Conservation (phyloP, 2,329 filamentous ascomycete species). For the Pseudofabraea citricarpa region DNA sequence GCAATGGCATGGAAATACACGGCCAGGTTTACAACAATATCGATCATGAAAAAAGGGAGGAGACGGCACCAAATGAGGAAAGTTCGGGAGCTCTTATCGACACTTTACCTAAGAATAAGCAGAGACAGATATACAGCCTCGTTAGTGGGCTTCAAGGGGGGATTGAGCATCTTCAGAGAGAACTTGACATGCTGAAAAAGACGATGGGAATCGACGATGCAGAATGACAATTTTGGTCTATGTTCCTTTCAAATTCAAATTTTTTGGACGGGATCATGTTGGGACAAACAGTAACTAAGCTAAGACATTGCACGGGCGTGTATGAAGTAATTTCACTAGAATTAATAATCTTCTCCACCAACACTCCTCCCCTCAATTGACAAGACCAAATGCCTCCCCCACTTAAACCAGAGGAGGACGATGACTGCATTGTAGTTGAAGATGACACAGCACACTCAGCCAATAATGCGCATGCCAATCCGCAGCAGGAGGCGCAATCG, state of each 20-base stretch:
- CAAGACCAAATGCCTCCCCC: neutral
- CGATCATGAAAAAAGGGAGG: conserved; percentile 18
- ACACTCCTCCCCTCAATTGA: no score
- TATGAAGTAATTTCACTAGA: no score
- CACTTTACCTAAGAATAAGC: conserved; percentile 24
- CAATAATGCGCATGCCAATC: neutral
- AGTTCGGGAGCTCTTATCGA: conserved; percentile 23
- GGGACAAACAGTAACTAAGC: neutral
- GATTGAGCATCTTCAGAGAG: conserved; percentile 26
- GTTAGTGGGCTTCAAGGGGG: conserved; percentile 26
- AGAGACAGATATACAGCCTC: conserved; percentile 25
- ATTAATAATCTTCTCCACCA: no score
- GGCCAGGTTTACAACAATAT: conserved; percentile 15
- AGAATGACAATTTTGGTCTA: neutral
- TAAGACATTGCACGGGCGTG: neutral
- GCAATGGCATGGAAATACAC: conserved; percentile 11
- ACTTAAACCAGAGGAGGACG: neutral
- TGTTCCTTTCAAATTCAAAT: neutral
- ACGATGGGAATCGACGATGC: conserved; percentile 25
- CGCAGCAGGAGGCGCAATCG: conserved; percentile 3
- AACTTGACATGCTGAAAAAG: conserved; percentile 23
- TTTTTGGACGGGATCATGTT: neutral
- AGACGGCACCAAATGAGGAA: conserved; percentile 15
- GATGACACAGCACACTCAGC: no score
- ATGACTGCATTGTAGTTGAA: neutral